phyloP scores from a whole-genome alignment of 2,329 filamentous ascomycete genomes.

The Stemphylium vesicarium region DNA sequence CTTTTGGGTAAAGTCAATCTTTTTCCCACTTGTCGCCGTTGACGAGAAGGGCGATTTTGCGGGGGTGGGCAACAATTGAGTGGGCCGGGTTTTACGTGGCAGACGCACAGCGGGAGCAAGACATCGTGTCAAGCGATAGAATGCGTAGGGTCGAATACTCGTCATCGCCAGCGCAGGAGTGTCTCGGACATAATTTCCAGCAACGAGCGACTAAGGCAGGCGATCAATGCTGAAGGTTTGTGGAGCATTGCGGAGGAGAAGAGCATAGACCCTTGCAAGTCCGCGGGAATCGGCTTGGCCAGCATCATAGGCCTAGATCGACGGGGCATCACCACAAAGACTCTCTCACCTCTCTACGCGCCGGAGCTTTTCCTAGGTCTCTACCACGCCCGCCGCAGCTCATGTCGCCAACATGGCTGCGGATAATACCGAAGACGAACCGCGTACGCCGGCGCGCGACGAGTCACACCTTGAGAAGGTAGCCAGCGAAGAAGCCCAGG shows the following conservation, averaged over 20 bases:
- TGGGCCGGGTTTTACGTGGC: neutral
- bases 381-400: constrained; percentile 34
- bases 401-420: constrained; percentile 52
- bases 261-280: constrained; percentile 20
- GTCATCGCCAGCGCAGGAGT: constrained; percentile 32
- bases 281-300: constrained; percentile 29
- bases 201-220: neutral
- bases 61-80: constrained; percentile 11
- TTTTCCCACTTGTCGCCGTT: constrained; percentile 20
- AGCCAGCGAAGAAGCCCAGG: constrained; percentile 31
- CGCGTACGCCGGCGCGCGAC: constrained; percentile 45
- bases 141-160: constrained; percentile 25
- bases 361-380: constrained; percentile 25
- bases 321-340: constrained; percentile 27
- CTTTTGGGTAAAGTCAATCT: constrained; percentile 34
- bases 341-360: constrained; percentile 27
- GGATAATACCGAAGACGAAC: constrained; percentile 41
- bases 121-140: constrained; percentile 33
- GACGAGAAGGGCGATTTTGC: constrained; percentile 24
- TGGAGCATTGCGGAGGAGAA: constrained; percentile 21
- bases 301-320: constrained; percentile 36
- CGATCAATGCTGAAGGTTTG: constrained; percentile 1
- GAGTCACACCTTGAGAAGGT: constrained; percentile 21
- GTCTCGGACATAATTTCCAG: constrained; percentile 26
- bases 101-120: constrained; percentile 17